These are phyloP conservation scores for Camellia japonica DNA, from an alignment of 148 eudicot genomes.

Conservation along the genomic window DNA sequence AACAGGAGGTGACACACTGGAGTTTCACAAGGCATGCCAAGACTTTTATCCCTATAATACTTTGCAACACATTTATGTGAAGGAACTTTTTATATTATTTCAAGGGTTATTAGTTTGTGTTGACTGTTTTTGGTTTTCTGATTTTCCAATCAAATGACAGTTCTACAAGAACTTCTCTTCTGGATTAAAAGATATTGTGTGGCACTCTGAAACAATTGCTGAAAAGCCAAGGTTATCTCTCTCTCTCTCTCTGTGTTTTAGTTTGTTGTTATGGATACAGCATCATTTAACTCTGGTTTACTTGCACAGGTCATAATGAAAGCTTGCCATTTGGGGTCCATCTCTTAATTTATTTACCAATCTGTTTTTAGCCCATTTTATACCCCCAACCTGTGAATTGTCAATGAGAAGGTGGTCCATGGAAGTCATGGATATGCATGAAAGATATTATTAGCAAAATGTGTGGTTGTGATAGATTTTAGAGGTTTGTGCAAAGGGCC, in stretches of 20 bases:
- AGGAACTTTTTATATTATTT: not conserved
- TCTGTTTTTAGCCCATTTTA: not conserved
- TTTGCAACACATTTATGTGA: not conserved
- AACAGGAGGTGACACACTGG: constrained; percentile 86
- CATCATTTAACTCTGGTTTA: not conserved
- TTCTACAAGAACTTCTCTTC: constrained; percentile 79
- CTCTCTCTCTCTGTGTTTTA: not conserved
- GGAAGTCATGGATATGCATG: not conserved
- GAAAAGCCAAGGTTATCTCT: constrained; percentile 27
- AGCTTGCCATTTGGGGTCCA: not conserved
- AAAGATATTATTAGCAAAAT: not conserved
- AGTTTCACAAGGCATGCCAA: constrained; percentile 63
- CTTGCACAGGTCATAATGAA: constrained; percentile 11
- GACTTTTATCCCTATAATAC: not conserved
- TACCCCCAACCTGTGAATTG: not conserved
- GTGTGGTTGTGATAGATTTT: not conserved
- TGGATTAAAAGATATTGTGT: constrained; percentile 70
- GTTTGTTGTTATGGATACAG: not conserved
- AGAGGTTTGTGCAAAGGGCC: not conserved
- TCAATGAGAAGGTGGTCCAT: not conserved
- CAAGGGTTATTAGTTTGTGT: not conserved
- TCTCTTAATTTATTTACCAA: not conserved
- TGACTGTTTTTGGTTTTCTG: not conserved
- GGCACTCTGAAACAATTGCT: constrained; percentile 41
- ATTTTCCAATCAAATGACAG: constrained; percentile 35